Evolutionary conservation across 495 filamentous ascomycete species (phyloP).

Genomic region (Evernia prunastri): DNA sequence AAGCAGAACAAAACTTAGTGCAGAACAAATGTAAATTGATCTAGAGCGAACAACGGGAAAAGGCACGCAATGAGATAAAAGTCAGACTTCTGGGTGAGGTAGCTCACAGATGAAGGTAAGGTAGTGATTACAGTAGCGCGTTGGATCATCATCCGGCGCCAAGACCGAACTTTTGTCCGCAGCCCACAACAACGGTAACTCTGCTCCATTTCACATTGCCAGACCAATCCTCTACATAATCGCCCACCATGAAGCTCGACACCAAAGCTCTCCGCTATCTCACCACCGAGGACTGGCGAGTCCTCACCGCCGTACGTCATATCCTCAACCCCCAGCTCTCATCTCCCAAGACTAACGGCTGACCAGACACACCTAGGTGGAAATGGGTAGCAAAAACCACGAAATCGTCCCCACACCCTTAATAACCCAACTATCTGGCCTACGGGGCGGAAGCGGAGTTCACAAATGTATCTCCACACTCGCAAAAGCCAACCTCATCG

Average conservation of each 20-base stretch:
- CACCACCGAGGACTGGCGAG: constrained; percentile 85
- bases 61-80: background rate
- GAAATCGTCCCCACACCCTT: constrained; percentile 89
- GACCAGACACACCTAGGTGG: constrained; percentile 55
- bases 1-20: background rate
- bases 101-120: constrained; percentile 3
- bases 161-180: constrained; percentile 12
- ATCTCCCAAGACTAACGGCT: constrained; percentile 29
- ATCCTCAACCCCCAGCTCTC: constrained; percentile 28
- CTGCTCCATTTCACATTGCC: background rate
- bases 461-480: constrained; percentile 80
- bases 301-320: constrained; percentile 75
- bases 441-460: constrained; percentile 78
- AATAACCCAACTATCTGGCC: constrained; percentile 73
- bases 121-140: constrained; percentile 5
- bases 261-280: constrained; percentile 88
- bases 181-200: background rate
- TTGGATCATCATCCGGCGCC: constrained; percentile 2
- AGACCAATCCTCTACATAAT: background rate
- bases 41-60: background rate
- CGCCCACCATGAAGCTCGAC: constrained; percentile 75
- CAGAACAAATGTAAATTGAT: background rate
- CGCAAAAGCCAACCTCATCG: constrained; percentile 88
- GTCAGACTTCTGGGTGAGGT: background rate
- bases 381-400: constrained; percentile 91